Evolutionary conservation across 192 early-diverging fungal genomes (phyloP).

Genomic region (Coemansia sp.): DNA sequence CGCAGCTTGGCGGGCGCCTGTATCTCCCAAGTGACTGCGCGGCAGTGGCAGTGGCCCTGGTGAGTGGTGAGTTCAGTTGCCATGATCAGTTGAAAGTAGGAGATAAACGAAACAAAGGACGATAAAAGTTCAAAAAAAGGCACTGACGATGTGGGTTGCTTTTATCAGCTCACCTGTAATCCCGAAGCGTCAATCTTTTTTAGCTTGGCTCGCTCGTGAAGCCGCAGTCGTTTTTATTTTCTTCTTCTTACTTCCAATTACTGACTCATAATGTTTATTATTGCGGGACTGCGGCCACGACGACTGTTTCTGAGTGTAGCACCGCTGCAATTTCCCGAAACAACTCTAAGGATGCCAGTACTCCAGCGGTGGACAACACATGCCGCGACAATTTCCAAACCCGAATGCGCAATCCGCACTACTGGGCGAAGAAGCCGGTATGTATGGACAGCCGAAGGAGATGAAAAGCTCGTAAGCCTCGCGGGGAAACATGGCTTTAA

Average conservation of each 20-base stretch:
- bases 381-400: neutral
- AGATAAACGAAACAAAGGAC: neutral
- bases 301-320: neutral
- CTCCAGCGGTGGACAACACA: neutral
- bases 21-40: conserved; percentile 43
- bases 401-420: neutral
- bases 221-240: neutral
- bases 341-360: neutral
- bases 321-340: neutral
- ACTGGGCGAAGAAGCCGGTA: neutral
- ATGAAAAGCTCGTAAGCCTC: neutral
- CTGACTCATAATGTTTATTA: neutral
- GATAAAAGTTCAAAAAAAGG: neutral
- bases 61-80: conserved; percentile 29
- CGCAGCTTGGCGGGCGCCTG: conserved; percentile 29
- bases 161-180: neutral
- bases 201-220: neutral
- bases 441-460: conserved; percentile 5
- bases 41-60: conserved; percentile 48
- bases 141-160: neutral
- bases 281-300: neutral
- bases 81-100: neutral
- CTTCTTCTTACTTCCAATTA: neutral
- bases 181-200: neutral
- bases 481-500: neutral